Base-by-base conservation (phyloP, 805 yeast genomes). In the Jamesozyma spencerorum region DNA sequence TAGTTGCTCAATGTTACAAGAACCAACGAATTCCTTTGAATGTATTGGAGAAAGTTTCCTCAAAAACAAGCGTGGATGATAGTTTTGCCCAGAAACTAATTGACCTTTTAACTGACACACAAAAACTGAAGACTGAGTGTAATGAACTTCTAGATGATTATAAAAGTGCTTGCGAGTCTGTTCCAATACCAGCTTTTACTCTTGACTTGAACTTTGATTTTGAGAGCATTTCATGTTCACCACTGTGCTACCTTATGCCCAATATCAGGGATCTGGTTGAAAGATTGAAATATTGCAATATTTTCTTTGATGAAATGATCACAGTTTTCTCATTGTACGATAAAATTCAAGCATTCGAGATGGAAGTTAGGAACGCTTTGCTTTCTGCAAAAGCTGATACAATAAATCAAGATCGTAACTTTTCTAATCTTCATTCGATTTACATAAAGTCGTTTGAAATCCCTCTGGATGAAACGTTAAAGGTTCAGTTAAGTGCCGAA, bases 361-460 rank as follows among this genome's bases (percentile, higher is more conserved):
- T 3, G 4, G 31, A 34, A 34, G 31, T 34, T 6, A 24, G 2
- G 3, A 34, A 15, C n/a, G 30, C 30, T n/a, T 22, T 34, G 10
- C 13, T 22, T 13, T 3, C 8, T 24, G n/a, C 27, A 14, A 22
- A 22, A 13, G 36, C n/a, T 14, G 20, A 24, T 34, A 18, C 24
- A 2, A 34, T 30, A 7, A 86, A 80, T 55, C 81, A 76, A 1
- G 70, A 66, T 13, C 20, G 41, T 4, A 12, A 33, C 10, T 17
- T 42, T 10, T 29, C 36, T 22, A 32, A 18, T 13, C n/a, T 42
- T 5, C 22, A 35, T 10, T 24, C 26, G 10, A 10, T 22, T 1
- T 36, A 40, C 31, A 18, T 44, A 15, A 37, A 36, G 18, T 47
- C 48, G 8, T 38, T 44, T 15, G 40, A 42, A 12, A 37, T 51